Evolutionary conservation across 305 asterid genomes (phyloP).

Genomic region (Solanum hybrid): DNA sequence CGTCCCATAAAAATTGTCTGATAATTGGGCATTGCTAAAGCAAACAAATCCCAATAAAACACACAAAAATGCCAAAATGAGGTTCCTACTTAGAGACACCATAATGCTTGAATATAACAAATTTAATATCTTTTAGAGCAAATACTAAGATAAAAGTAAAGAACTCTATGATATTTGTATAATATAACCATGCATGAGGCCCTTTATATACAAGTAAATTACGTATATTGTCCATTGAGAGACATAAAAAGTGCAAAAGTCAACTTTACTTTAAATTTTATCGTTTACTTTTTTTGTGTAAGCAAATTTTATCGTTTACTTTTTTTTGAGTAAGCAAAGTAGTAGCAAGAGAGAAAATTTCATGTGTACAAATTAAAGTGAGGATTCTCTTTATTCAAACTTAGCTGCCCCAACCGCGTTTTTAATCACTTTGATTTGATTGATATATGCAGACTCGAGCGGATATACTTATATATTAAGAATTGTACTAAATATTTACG

Average conservation of each 20-base stretch:
- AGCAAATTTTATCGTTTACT: not conserved
- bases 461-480: not conserved
- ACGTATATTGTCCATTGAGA: not conserved
- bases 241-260: not conserved
- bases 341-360: not conserved
- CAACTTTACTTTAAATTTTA: not conserved
- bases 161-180: not conserved
- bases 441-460: not conserved
- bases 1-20: slow-evolving; percentile 24
- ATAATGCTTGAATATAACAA: not conserved
- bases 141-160: not conserved
- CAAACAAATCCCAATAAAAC: not conserved
- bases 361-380: not conserved
- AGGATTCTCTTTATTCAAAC: not conserved
- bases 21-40: slow-evolving; percentile 27
- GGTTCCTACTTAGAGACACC: not conserved
- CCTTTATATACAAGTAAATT: not conserved
- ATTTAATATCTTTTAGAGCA: not conserved
- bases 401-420: not conserved
- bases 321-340: not conserved
- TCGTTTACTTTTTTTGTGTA: not conserved
- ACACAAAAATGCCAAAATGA: not conserved
- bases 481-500: not conserved
- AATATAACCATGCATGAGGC: not conserved
- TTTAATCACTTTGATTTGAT: not conserved